Evolutionary conservation across 2,329 filamentous ascomycete genomes (phyloP), one percentile per base, ranked within the genome.

Genomic region (Botrytis paeoniae): DNA sequence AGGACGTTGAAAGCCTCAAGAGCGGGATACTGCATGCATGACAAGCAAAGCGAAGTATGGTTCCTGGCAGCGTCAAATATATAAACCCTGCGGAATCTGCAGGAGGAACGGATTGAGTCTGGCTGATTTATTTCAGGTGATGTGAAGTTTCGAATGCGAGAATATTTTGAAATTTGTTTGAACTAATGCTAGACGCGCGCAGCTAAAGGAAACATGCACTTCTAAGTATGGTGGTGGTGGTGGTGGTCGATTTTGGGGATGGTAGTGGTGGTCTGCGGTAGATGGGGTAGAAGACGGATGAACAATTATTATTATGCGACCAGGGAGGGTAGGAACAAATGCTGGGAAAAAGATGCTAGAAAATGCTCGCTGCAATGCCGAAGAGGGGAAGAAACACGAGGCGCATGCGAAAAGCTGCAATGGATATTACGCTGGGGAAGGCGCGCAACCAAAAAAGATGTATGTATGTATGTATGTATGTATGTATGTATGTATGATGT

Each of bases 11-110:
- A 78, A 76, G 78, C 75, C 75, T 81, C 78, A 80, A 77, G 74
- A 78, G 78, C 79, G 79, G 80, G 75, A 79, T 74, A 77, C 75
- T 79, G 79, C 80, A 81, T 81, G 80, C 80, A 81, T 81, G 79
- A 79, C 81, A 80, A 81, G 78, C 77, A 78, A 76, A 73, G 65
- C 71, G 71, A 73, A 63, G 59, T 22, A 22, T 77, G 75, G 79
- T 80, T 80, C 79, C 79, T 80, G 78, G 76, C 74, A 77, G 77
- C 77, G 78, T 79, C 76, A 77, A 70, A 78, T 74, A 78, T 75
- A 73, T 73, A 74, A 78, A 80, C 78, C 78, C 76, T 78, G 78
- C 75, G 74, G 73, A 65, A 63, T 75, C 72, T 76, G 77, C 78
- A 78, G 78, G 78, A 78, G 77, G 73, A 72, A 73, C 76, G 75